Evolutionary conservation across 805 yeast species (phyloP), one percentile per base, ranked within the genome.

Genomic region (Zygoascus tannicola): DNA sequence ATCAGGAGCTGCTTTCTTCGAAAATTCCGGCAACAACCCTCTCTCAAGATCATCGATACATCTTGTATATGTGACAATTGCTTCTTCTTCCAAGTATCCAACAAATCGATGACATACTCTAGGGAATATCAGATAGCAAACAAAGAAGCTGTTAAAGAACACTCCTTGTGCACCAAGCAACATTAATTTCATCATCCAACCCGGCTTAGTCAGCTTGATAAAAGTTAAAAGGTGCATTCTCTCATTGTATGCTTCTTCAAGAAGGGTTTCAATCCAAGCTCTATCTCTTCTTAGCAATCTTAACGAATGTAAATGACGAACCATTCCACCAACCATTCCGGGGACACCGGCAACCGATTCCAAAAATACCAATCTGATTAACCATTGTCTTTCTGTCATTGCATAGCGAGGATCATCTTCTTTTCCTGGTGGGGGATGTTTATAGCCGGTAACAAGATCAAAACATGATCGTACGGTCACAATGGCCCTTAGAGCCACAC

Each of bases 321-420:
- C 59, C 62, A 80, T 81, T 1, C 82, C 81, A 2, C 84, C 88
- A 38, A 78, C 82, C 69, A 79, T 74, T 8, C 88, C 87, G 1
- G 88, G 88, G n/a, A 81, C 84, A 5, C 85, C 87, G 3, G 88
- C 88, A 44, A 81, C 70, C 47, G 79, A 72, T 59, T 81, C 88
- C 51, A 81, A 68, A 53, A 81, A 79, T 32, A 81, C 74, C 45
- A 73, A 62, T 43, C 67, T 59, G 4, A 76, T 73, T 46, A 81
- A 53, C 87, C 87, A 81, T 55, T 77, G 75, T 43, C 65, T 68
- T 21, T 73, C 74, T 4, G 81, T 75, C 83, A 81, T 76, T 42
- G 65, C 65, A 49, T 68, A 71, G 37, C 58, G 56, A 36, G 64
- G 62, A 26, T 59, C 48, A 21, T 55, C 48, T 23, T 60, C 59